Base-by-base conservation (phyloP, 1,284 basidiomycete genomes). In the Cystobasidium pallidum region DNA sequence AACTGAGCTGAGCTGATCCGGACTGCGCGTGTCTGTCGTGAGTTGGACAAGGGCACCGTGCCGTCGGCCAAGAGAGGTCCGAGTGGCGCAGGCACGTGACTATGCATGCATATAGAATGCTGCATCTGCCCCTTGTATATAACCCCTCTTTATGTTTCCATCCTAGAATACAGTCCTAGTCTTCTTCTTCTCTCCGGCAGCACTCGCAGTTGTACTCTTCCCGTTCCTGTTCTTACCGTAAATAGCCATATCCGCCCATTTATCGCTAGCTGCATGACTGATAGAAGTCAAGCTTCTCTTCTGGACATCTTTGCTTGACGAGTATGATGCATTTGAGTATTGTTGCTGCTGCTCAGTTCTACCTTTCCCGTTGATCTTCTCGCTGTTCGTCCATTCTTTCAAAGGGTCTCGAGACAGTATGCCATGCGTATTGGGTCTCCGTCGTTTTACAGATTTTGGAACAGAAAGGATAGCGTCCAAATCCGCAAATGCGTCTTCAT, bases 201-300 rank as follows among this genome's bases (percentile, higher is more conserved):
- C 49, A 24, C 13, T 34, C n/a, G 62, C 62, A 3, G 62, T 28
- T 6, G 59, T 34, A 19, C 26, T 36, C 28, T 64, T 51, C 17
- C 34, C 43, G 36, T 36, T 51, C 28, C 30, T 52, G n/a, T n/a
- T 54, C 4, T 17, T 55, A 3, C 49, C 43, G 28, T 26, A 49
- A 24, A 65, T 39, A 32, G 52, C 64, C 64, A 66, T 66, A 39
- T 66, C 64, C 10, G 51, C 52, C 64, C 64, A 66, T 57, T 66
- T 66, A 64, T 47, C 62, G 32, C 62, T 64, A 15, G 62, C n/a
- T n/a, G n/a, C 62, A 64, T 17, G 49, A 49, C 21, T 64, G 15
- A 51, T 6, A 10, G 32, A 30, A 64, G 43, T 47, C 26, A 19
- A 30, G 32, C 51, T 54, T 10, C 39, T 57, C 49, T 66, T 66